Percentiles rank a stretch among this genome's conserved stretches.
Conservation (phyloP, 768 basidiomycete genomes). For the Mycena polygramma region DNA sequence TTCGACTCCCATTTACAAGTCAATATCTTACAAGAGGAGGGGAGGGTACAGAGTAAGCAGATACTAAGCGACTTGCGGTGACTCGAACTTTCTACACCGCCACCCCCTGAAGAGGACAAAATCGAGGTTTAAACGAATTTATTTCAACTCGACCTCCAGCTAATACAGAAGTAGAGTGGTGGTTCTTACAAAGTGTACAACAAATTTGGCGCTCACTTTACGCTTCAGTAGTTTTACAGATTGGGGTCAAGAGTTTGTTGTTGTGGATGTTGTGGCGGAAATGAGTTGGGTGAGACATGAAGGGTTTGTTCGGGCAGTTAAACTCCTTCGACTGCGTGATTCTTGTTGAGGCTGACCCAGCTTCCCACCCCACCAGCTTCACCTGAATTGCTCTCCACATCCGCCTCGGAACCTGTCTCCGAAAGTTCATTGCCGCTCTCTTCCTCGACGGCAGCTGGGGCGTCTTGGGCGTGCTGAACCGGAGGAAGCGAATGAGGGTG, state of each 20-base stretch:
- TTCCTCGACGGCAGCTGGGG: constrained; percentile 27
- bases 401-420: constrained; percentile 74
- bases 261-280: background rate
- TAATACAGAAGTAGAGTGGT: constrained; percentile 22
- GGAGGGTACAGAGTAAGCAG: background rate
- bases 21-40: background rate
- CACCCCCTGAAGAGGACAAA: constrained; percentile 8
- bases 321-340: constrained; percentile 2
- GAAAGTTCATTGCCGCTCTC: constrained; percentile 39
- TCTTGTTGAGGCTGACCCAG: constrained; percentile 74
- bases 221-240: constrained; percentile 14
- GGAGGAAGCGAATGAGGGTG: constrained; percentile 50
- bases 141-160: background rate
- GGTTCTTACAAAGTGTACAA: constrained; percentile 27
- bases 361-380: constrained; percentile 70
- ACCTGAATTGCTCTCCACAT: constrained; percentile 74
- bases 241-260: constrained; percentile 7
- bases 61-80: background rate
- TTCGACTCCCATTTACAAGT: background rate
- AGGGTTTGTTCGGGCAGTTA: background rate
- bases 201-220: background rate
- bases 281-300: constrained; percentile 17
- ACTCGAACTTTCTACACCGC: constrained; percentile 23
- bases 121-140: background rate
- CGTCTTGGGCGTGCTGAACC: constrained; percentile 37